phyloP scores from a whole-genome alignment of 345 rosid species.

The Corchorus capsularis region DNA sequence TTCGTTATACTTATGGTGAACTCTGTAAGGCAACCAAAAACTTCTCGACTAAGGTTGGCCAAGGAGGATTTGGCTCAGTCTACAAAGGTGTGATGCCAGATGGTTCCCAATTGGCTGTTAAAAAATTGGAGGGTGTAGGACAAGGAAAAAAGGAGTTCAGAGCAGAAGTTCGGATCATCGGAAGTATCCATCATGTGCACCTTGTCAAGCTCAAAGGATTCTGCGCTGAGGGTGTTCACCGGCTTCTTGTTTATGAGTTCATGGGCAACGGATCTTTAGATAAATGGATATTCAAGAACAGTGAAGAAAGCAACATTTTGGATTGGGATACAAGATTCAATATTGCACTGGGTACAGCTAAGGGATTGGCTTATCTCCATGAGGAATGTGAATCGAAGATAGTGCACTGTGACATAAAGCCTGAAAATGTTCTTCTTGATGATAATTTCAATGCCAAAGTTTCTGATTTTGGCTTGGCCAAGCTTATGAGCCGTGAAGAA shows the following conservation, averaged over 20 bases:
- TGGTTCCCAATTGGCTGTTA: slow-evolving; percentile 53
- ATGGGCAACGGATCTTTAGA: slow-evolving; percentile 62
- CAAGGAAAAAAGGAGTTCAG: slow-evolving; percentile 63
- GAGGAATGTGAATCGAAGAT: slow-evolving; percentile 63
- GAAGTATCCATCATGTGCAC: slow-evolving; percentile 54
- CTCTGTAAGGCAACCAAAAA: slow-evolving; percentile 50
- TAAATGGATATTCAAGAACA: slow-evolving; percentile 48
- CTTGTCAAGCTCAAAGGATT: slow-evolving; percentile 61
- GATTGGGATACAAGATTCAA: slow-evolving; percentile 59
- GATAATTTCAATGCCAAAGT: slow-evolving; percentile 57
- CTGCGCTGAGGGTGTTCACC: slow-evolving; percentile 48
- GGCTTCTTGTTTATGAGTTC: slow-evolving; percentile 65
- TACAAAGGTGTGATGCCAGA: slow-evolving; percentile 54
- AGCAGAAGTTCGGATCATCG: slow-evolving; percentile 56
- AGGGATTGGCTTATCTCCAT: slow-evolving; percentile 66
- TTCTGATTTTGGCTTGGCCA: slow-evolving; percentile 65
- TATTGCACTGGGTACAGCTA: slow-evolving; percentile 61
- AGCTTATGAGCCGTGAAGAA: slow-evolving; percentile 45
- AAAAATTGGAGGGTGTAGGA: slow-evolving; percentile 58
- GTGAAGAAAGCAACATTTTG: slow-evolving; percentile 34
- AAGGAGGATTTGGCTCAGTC: slow-evolving; percentile 75
- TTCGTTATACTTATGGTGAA: slow-evolving; percentile 54
- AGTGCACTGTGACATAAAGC: slow-evolving; percentile 62
- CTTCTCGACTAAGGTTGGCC: slow-evolving; percentile 57
- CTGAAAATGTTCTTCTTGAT: slow-evolving; percentile 60